These are phyloP conservation scores for Penicillium sclerotigenum DNA, from an alignment of 2,329 filamentous ascomycete genomes.

Conservation along the genomic window DNA sequence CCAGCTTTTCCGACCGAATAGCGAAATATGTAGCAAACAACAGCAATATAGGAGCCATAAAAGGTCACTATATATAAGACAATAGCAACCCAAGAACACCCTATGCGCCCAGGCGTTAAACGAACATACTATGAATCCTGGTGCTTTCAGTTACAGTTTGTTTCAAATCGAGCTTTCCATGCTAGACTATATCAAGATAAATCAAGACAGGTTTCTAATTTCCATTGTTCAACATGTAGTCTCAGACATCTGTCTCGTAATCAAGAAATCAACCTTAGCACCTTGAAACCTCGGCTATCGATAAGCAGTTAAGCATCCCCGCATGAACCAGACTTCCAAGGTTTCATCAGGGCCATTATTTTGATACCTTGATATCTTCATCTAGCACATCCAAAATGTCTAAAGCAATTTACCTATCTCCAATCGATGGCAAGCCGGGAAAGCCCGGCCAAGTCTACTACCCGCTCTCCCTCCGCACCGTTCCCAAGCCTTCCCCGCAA, in stretches of 20 bases:
- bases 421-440: constrained; percentile 59
- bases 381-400: constrained; percentile 34
- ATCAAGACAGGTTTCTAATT: background rate
- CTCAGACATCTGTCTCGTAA: background rate
- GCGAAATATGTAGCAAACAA: background rate
- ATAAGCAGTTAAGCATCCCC: constrained; percentile 1
- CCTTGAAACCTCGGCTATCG: constrained; percentile 5
- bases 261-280: background rate
- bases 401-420: constrained; percentile 43
- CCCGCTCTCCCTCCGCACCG: constrained; percentile 52
- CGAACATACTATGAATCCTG: background rate
- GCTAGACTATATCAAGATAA: background rate
- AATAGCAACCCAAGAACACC: background rate
- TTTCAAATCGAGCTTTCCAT: background rate
- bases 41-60: no score
- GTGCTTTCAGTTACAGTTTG: background rate
- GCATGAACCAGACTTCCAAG: background rate
- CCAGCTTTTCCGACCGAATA: background rate
- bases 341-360: background rate
- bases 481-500: constrained; percentile 62
- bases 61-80: background rate
- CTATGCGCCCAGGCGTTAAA: no score
- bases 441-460: constrained; percentile 83
- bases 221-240: background rate
- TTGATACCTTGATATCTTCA: background rate